Percentiles rank a stretch among this genome's conserved stretches.
phyloP scores from a whole-genome alignment of 768 basidiomycete genomes.

The Lentinus tigrinus region DNA sequence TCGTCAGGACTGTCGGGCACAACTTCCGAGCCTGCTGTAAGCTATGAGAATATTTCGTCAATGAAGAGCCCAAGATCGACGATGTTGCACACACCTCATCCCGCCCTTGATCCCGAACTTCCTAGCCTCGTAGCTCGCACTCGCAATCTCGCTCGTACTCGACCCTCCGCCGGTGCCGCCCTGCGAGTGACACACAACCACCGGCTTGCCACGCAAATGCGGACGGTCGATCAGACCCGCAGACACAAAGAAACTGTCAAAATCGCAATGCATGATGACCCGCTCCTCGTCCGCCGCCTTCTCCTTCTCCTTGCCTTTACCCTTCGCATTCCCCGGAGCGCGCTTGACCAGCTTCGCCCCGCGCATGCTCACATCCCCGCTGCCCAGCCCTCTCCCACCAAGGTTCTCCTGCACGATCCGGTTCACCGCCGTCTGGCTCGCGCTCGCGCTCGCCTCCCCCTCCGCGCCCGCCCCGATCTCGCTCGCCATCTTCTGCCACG shows the following conservation, averaged over 20 bases:
- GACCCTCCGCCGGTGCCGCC: conserved; percentile 65
- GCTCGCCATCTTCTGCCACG: conserved; percentile 1
- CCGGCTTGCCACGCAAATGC: conserved; percentile 81
- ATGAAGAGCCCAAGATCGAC: not conserved
- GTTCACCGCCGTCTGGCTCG: conserved; percentile 27
- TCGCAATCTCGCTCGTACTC: conserved; percentile 94
- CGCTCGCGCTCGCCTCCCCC: not conserved
- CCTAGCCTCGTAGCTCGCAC: conserved; percentile 91
- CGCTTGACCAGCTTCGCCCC: conserved; percentile 46
- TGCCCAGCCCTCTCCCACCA: conserved; percentile 21
- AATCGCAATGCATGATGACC: conserved; percentile 91
- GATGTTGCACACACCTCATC: conserved; percentile 68
- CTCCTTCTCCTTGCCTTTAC: conserved; percentile 56
- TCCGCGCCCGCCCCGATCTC: not conserved
- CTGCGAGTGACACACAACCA: conserved; percentile 95
- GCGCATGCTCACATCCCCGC: conserved; percentile 27
- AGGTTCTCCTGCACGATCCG: conserved; percentile 32
- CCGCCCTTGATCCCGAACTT: conserved; percentile 87
- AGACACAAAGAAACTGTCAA: conserved; percentile 96
- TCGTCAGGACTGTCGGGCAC: conserved; percentile 70
- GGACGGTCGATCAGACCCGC: conserved; percentile 83
- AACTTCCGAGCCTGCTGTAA: conserved; percentile 63
- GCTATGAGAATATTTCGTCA: not conserved
- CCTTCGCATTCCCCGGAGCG: conserved; percentile 50
- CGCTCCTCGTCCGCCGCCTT: conserved; percentile 46